Base-by-base conservation (phyloP, 1,284 basidiomycete genomes). In the Volvariella volvacea region DNA sequence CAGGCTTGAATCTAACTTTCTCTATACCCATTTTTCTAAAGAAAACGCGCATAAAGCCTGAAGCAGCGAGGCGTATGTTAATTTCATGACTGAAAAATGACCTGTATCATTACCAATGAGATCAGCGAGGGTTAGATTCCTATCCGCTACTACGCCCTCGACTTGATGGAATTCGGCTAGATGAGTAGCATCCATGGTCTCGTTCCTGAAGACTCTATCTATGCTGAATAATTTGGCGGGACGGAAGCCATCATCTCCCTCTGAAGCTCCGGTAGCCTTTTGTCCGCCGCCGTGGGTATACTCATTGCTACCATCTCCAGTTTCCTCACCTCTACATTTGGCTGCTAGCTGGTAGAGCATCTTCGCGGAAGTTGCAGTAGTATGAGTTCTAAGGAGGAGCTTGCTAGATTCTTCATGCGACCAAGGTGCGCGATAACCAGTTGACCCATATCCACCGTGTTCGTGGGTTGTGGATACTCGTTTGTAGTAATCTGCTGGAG, bases 131-230 rank as follows among this genome's bases (percentile, higher is more conserved):
- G 95, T 99, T 49, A 99, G 73, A 50, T 86, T 82, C 55, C 86
- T 82, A 67, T 99, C 96, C 12, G 96, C 96, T 12, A 99, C 93
- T 39, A 99, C 95, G 48, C 96, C 96, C 67, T 99, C 96, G 10
- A 99, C 96, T 67, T 99, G 96, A 63, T 99, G 95, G 75, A 99
- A 99, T 68, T 99, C 96, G 15, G 96, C 96, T 49, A 99, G 62
- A 71, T 99, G 96, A n/a, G 96, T 99, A 30, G 94, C 94, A 65
- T 99, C 96, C 70, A 93, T 92, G 0, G 96, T 92, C 67, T 99
- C 96, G 59, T 99, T 99, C 60, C 96, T 78, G 83, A 99, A 99
- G 15, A 99, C 96, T 43, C 96, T 78, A 65, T 99, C 96, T 57
- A 99, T 98, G 54, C 89, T 93, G 78, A 97, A 99, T 52, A 99